Base-by-base conservation (phyloP, 2,329 filamentous ascomycete species). In the Periconia sp. region DNA sequence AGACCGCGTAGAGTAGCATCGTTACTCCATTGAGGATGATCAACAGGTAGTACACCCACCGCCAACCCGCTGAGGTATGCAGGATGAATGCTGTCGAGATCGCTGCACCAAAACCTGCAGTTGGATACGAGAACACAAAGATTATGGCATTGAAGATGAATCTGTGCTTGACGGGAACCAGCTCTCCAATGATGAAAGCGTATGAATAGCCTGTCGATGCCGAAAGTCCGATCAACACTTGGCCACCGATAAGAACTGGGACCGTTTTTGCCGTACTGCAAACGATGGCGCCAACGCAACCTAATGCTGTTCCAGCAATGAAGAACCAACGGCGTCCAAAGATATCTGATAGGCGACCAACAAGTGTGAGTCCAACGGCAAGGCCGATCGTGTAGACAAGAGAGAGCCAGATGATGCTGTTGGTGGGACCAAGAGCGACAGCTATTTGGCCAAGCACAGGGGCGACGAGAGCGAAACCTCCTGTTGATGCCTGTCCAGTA, bases 21-120 rank as follows among this genome's bases (percentile, higher is more conserved):
- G 72, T 63, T 7, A 74, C 30, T 12, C 61, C 65, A 29, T 66
- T 69, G 35, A 74, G 40, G 38, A 78, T 74, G 52, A 75, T 73
- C 39, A 72, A 72, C 4, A 80, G 54, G 50, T 75, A 55, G 40
- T 52, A 57, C 21, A 38, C 46, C 49, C 54, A 53, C 12, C 52
- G 66, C 77, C 78, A 81, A 16, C 67, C 61, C 4, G 66, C 53
- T 2, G n/a, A 22, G 4, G 50, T 48, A 18, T 48, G 34, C 10
- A 40, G 13, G 16, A 50, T 43, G 29, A 50, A 43, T 1, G 32
- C 29, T 13, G 47, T 41, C 4, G 47, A 48, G 9, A 54, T 43
- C 4, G 47, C 50, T 7, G 50, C 43, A 1, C 50, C 50, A 26
- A 54, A 50, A 2, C 47, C 50, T 8, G 50, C 43, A 4, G 43